Conservation (phyloP, 176 grass and related monocot genomes). For the Aegilops speltoides region DNA sequence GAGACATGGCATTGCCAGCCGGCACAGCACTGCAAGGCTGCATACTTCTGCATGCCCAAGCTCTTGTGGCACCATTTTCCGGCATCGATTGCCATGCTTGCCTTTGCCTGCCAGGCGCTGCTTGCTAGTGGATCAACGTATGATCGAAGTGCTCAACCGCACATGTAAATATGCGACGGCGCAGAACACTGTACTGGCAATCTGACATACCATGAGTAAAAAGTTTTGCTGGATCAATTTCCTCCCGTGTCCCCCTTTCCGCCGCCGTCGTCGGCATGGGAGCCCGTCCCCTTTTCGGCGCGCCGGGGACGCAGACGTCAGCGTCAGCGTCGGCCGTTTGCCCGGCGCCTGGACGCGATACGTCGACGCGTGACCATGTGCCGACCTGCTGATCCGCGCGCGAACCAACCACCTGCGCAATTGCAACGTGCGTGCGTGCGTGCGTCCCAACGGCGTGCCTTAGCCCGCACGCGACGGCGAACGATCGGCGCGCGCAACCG, state of each 20-base stretch:
- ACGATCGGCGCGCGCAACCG: background rate
- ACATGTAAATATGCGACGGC: background rate
- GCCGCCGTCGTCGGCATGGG: background rate
- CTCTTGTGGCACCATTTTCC: background rate
- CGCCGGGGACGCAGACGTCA: no score
- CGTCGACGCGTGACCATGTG: background rate
- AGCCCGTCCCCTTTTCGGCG: background rate
- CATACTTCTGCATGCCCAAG: background rate
- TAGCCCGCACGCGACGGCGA: constrained; percentile 25
- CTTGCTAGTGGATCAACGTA: background rate
- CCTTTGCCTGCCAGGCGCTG: background rate
- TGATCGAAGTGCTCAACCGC: background rate
- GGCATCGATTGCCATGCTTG: background rate
- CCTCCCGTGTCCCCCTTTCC: background rate
- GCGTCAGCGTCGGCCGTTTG: background rate
- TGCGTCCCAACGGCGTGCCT: constrained; percentile 18
- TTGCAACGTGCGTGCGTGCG: background rate
- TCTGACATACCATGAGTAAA: background rate
- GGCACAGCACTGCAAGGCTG: background rate
- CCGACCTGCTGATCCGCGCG: background rate
- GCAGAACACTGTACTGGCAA: background rate
- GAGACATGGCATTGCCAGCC: background rate
- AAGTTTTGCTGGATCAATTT: background rate
- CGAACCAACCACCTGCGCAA: background rate
- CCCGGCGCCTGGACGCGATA: background rate